These are phyloP conservation scores for Sphaerulina vaccinii DNA, from an alignment of 2,329 filamentous ascomycete genomes.

Conservation along the genomic window DNA sequence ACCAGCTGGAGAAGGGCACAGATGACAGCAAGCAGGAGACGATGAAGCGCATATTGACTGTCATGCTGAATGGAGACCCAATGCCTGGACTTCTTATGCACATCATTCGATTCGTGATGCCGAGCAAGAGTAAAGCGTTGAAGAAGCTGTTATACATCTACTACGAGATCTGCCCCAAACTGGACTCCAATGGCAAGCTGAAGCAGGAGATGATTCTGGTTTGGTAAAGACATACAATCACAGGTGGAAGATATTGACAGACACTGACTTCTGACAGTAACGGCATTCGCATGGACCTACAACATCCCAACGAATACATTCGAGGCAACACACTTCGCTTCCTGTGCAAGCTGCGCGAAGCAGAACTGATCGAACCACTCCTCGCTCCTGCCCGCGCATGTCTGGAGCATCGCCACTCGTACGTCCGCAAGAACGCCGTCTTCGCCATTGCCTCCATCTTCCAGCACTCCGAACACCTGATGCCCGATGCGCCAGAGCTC, in stretches of 20 bases:
- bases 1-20: slow-evolving; percentile 45
- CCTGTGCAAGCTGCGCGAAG: slow-evolving; percentile 90
- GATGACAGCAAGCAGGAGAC: slow-evolving; percentile 42
- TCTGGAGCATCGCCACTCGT: slow-evolving; percentile 93
- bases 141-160: slow-evolving; percentile 99
- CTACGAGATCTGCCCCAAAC: slow-evolving; percentile 97
- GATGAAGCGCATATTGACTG: slow-evolving; percentile 91
- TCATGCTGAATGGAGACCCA: slow-evolving; percentile 97
- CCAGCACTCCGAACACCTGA: slow-evolving; percentile 84
- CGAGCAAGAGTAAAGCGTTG: slow-evolving; percentile 89
- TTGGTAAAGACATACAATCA: too few species aligned
- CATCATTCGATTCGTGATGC: slow-evolving; percentile 99
- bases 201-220: slow-evolving; percentile 99
- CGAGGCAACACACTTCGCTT: slow-evolving; percentile 97
- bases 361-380: slow-evolving; percentile 93
- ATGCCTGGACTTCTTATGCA: slow-evolving; percentile 97
- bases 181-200: slow-evolving; percentile 85
- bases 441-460: slow-evolving; percentile 92
- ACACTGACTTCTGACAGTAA: slow-evolving; percentile 61
- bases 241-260: background rate
- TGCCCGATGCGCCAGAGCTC: slow-evolving; percentile 92
- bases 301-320: slow-evolving; percentile 97
- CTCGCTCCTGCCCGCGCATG: slow-evolving; percentile 89
- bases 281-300: slow-evolving; percentile 94
- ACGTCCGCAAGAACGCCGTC: slow-evolving; percentile 97